These are phyloP conservation scores for Geotrichum histeridarum DNA, from an alignment of 1,139 yeast genomes.

Conservation along the genomic window DNA sequence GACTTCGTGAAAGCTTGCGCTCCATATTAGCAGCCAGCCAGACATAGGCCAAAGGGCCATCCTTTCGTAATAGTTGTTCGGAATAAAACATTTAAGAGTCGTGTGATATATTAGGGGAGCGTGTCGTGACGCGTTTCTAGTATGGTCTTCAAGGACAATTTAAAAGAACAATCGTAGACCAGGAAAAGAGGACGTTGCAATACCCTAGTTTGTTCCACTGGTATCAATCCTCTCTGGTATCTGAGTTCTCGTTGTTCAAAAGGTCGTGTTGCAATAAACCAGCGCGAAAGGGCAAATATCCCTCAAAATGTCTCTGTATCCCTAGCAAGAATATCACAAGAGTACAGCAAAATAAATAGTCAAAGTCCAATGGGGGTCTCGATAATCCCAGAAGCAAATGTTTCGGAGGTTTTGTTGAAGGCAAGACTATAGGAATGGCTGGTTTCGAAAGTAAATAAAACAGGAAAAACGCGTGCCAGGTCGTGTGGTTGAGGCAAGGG, in stretches of 20 bases:
- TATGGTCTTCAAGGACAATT: neutral
- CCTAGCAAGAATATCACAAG: no score
- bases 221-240: no score
- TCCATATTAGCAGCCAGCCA: slow-evolving; percentile 94
- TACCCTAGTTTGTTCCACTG: no score
- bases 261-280: no score
- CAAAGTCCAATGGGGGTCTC: no score
- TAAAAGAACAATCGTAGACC: neutral
- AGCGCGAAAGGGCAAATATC: no score
- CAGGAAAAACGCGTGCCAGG: neutral
- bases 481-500: neutral
- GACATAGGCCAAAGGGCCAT: slow-evolving; percentile 83
- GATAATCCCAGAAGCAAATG: no score
- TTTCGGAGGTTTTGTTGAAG: no score
- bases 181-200: no score
- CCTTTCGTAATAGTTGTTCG: slow-evolving; percentile 51
- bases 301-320: no score
- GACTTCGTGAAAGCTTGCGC: slow-evolving; percentile 70
- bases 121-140: slow-evolving; percentile 4
- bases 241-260: no score
- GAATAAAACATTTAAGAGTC: slow-evolving; percentile 38
- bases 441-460: neutral
- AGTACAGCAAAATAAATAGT: no score
- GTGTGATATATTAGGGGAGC: neutral
- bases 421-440: neutral